Base-by-base conservation (phyloP, 2,329 filamentous ascomycete genomes). In the Thielaviopsis euricoi region DNA sequence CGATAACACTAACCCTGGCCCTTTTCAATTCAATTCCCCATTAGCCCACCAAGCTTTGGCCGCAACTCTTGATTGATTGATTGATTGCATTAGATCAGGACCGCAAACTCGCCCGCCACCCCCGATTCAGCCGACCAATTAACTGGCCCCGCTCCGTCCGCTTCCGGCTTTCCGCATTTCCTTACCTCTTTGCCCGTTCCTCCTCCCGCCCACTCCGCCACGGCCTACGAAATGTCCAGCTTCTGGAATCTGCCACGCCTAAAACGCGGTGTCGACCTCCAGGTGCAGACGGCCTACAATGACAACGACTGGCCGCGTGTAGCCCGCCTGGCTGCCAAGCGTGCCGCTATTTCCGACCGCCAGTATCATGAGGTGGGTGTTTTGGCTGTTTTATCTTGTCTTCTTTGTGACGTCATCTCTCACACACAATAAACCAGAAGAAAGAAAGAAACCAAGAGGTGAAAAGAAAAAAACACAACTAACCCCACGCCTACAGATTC, bases 211-310 rank as follows among this genome's bases (percentile, higher is more conserved):
- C 50, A 10, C 15, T 17, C 37, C 7, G 13, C 13, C 23, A 5
- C 19, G 19, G 5, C 6, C n/a, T 22, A 21, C 22, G 21, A 53
- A 25, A 60, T 60, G 58, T 33, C 58, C 17, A 21, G 55, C 12
- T 60, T 55, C 21, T 57, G 55, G 55, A 56, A 58, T 50, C 52
- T 33, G 54, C 71, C 71, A 51, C 65, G 67, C 52, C 72, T 79
- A 52, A 77, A 73, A 63, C 74, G 71, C 64, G 75, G 71, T 61
- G 74, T 78, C 55, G 76, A 79, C 62, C 69, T 77, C 55, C 75
- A 78, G 69, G 71, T 82, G 10, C 75, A 80, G 68, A 71, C 73
- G 15, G 77, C 77, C 56, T 82, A 79, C 58, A 70, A 71, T 48
- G 76, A 79, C 57, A 71, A 74, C 55, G 78, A 77, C 66, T 82